Conservation (phyloP, 192 early-diverging fungal genomes). For the Backusella tarrabulga region DNA sequence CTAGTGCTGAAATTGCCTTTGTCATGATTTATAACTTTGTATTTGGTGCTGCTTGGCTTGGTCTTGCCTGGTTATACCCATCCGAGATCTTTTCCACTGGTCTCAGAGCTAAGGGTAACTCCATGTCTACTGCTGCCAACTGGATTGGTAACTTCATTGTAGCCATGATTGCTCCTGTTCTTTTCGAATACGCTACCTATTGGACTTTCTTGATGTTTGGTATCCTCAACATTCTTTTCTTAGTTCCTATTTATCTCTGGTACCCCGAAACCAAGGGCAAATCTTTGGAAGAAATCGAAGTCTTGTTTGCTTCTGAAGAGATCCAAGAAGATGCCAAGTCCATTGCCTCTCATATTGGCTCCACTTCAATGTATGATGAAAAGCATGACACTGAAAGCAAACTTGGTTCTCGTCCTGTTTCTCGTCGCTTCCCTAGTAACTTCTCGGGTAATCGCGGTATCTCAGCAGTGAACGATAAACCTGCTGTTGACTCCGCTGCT, state of each 20-base stretch:
- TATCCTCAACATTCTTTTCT: constrained; percentile 45
- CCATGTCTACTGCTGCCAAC: constrained; percentile 73
- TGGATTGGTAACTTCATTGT: constrained; percentile 80
- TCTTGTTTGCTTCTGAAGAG: constrained; percentile 30
- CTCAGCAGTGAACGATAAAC: constrained; percentile 5
- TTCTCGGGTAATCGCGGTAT: constrained; percentile 15
- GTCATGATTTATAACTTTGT: constrained; percentile 67
- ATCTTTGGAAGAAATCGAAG: constrained; percentile 59
- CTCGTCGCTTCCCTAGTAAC: constrained; percentile 25
- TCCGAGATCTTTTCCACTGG: constrained; percentile 80
- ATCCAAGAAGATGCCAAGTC: constrained; percentile 30
- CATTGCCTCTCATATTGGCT: constrained; percentile 27
- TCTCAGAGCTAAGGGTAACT: constrained; percentile 75
- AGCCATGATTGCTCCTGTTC: constrained; percentile 61
- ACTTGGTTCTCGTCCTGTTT: constrained; percentile 11
- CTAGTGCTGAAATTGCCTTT: constrained; percentile 44
- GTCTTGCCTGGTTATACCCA: constrained; percentile 81
- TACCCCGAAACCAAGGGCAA: constrained; percentile 87
- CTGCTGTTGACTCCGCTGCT: constrained; percentile 15
- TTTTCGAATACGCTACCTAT: constrained; percentile 57
- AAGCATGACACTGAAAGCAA: constrained; percentile 25
- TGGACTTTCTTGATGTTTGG: constrained; percentile 62
- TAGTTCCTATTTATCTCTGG: constrained; percentile 58
- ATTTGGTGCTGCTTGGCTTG: constrained; percentile 78
- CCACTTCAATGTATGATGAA: constrained; percentile 24